Conservation (phyloP, 2,329 filamentous ascomycete genomes). For the Fusarium kyushuense region DNA sequence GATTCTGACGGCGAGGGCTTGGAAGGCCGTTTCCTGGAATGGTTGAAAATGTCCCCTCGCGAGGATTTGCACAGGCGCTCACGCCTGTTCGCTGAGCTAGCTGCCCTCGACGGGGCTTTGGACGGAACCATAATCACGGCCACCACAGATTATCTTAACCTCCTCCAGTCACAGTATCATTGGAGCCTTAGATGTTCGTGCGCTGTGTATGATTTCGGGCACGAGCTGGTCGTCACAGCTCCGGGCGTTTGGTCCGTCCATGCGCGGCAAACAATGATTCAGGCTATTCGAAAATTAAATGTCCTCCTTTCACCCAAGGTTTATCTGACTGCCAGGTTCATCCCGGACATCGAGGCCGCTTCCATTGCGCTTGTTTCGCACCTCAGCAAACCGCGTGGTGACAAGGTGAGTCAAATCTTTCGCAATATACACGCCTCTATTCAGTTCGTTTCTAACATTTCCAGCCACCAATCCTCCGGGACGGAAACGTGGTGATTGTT, state of each 20-base stretch:
- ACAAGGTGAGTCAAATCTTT: background rate
- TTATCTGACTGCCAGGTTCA: background rate
- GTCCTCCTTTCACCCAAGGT: background rate
- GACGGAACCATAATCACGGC: background rate
- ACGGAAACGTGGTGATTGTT: background rate
- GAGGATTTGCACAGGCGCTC: background rate
- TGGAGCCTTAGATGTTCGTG: accelerated
- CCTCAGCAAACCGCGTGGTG: background rate
- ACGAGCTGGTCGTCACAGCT: background rate
- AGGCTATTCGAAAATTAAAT: background rate
- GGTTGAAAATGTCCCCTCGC: background rate
- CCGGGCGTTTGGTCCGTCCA: background rate
- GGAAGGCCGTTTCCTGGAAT: background rate
- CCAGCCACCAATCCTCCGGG: background rate
- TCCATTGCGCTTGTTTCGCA: background rate
- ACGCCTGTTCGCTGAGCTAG: background rate
- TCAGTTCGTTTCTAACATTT: background rate
- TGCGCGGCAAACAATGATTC: background rate
- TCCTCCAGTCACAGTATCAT: background rate
- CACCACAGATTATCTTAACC: background rate
- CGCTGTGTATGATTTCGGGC: background rate
- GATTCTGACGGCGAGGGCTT: too few relatives aligned
- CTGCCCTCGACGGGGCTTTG: accelerated
- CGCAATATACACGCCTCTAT: accelerated
- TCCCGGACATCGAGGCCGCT: constrained; percentile 3